Conservation (phyloP, 108 stramenopile genomes). For the Nitzschia putrida region DNA sequence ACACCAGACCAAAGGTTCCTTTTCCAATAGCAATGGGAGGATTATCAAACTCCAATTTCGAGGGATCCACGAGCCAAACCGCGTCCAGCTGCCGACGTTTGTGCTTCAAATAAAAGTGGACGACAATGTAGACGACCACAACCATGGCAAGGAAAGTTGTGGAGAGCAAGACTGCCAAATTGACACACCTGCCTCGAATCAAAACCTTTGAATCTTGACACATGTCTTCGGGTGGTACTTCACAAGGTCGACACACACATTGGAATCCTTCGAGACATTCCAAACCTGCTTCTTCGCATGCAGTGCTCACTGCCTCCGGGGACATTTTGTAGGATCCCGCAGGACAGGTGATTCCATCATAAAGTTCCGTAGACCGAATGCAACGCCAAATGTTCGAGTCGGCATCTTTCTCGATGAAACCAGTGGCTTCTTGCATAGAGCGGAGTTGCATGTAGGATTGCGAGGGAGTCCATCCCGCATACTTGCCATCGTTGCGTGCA, state of each 20-base stretch:
- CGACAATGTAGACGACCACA: conserved; percentile 21
- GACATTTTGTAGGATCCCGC: conserved; percentile 19
- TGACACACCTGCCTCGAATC: conserved; percentile 18
- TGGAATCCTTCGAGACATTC: conserved; percentile 34
- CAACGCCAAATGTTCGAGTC: conserved; percentile 22
- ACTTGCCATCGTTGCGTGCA: conserved; percentile 26
- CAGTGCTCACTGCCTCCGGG: conserved; percentile 10
- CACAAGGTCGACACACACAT: conserved; percentile 42
- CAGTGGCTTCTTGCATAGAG: conserved; percentile 47
- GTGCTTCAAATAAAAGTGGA: conserved; percentile 25
- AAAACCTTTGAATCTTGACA: conserved; percentile 5
- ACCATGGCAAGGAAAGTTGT: conserved; percentile 19
- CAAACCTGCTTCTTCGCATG: conserved; percentile 29
- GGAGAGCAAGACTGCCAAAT: conserved; percentile 13
- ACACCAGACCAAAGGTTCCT: conserved; percentile 53
- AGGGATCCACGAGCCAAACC: conserved; percentile 49
- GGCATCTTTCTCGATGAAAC: conserved; percentile 31
- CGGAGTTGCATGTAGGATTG: conserved; percentile 43
- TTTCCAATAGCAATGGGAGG: conserved; percentile 43
- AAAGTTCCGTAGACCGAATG: conserved; percentile 26
- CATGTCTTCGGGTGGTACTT: conserved; percentile 9
- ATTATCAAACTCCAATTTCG: conserved; percentile 52
- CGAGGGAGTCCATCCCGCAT: conserved; percentile 40
- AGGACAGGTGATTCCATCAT: conserved; percentile 44
- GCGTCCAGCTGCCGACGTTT: conserved; percentile 37